These are phyloP conservation scores for Geotrichum australiense DNA, from an alignment of 1,139 yeast species.

Conservation along the genomic window DNA sequence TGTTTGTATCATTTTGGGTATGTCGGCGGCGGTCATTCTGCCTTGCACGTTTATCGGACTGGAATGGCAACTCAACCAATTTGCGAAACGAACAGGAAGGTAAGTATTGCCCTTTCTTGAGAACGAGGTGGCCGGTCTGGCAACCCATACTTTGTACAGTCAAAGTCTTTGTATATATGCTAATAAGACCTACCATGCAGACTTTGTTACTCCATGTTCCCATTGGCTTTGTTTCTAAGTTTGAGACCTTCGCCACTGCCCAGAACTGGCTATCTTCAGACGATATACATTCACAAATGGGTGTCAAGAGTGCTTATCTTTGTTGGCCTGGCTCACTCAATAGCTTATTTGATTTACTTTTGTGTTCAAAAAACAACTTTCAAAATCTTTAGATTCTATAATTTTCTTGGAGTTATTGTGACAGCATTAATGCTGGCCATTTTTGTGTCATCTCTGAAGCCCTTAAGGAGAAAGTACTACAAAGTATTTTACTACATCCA, in stretches of 20 bases:
- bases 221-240: conserved; percentile 55
- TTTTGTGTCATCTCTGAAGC: conserved; percentile 48
- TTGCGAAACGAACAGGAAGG: conserved; percentile 33
- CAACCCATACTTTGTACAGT: neutral
- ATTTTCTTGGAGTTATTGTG: conserved; percentile 57
- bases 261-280: conserved; percentile 48
- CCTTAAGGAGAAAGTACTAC: conserved; percentile 51
- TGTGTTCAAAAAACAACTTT: conserved; percentile 31
- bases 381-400: conserved; percentile 43
- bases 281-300: conserved; percentile 72
- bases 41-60: conserved; percentile 26
- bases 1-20: conserved; percentile 29
- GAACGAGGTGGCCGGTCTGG: neutral
- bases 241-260: conserved; percentile 56
- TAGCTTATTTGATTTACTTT: conserved; percentile 50
- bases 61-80: conserved; percentile 24
- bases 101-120: conserved; percentile 6
- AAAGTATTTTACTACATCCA: conserved; percentile 59
- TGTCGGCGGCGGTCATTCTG: conserved; percentile 36
- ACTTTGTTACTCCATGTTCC: conserved; percentile 57
- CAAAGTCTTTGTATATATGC: neutral
- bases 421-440: conserved; percentile 41
- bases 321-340: conserved; percentile 49
- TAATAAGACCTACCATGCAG: conserved; percentile 39
- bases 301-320: conserved; percentile 56